Percentiles rank a stretch among this genome's conserved stretches.
Evolutionary conservation across 2,329 filamentous ascomycete species (phyloP).

Genomic region (Annulohypoxylon truncatum): DNA sequence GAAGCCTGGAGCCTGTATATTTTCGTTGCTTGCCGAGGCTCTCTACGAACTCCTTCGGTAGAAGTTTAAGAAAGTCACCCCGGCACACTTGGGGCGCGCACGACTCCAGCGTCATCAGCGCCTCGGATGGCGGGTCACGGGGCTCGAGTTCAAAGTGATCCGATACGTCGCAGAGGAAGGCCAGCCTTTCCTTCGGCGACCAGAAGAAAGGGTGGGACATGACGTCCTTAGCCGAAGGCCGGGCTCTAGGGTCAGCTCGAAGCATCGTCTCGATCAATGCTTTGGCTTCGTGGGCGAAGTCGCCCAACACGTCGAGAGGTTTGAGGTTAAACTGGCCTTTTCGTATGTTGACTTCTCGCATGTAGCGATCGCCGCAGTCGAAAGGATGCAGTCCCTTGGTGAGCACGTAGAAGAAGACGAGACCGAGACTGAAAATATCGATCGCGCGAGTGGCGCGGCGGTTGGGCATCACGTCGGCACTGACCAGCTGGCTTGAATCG

Average conservation of each 20-base stretch:
- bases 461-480: conserved; percentile 68
- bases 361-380: conserved; percentile 92
- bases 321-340: conserved; percentile 82
- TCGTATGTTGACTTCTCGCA: conserved; percentile 97
- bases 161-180: conserved; percentile 95
- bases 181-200: conserved; percentile 86
- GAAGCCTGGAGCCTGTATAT: conserved; percentile 84
- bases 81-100: conserved; percentile 66
- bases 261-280: conserved; percentile 89
- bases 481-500: conserved; percentile 69
- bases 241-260: conserved; percentile 69
- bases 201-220: conserved; percentile 95
- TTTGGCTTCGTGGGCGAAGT: conserved; percentile 86
- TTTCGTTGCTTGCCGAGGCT: conserved; percentile 94
- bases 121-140: conserved; percentile 80
- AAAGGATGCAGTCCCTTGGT: conserved; percentile 93
- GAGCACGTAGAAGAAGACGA: conserved; percentile 99
- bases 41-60: conserved; percentile 87
- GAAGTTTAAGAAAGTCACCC: conserved; percentile 79
- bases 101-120: conserved; percentile 70
- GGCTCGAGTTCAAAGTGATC: conserved; percentile 96
- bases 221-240: conserved; percentile 55
- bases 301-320: conserved; percentile 79
- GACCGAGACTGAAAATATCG: conserved; percentile 95
- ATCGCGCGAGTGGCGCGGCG: conserved; percentile 94